Base-by-base conservation (phyloP, 2,329 filamentous ascomycete species). In the Pseudogymnoascus sp. region DNA sequence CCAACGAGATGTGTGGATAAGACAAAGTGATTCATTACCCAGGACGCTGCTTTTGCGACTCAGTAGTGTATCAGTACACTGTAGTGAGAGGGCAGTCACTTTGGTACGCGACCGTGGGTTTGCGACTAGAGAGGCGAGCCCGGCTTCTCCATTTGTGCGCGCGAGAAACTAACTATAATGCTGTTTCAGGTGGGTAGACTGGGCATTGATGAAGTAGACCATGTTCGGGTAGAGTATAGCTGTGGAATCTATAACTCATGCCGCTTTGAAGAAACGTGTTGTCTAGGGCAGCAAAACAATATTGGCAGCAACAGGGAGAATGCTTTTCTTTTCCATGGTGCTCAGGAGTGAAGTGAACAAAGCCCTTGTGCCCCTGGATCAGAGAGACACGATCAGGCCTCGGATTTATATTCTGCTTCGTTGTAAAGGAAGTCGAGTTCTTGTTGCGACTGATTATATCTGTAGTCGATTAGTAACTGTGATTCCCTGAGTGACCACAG, bases 11-110 rank as follows among this genome's bases (percentile, higher is more conserved):
- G 21, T 50, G 44, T 24, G 44, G 24, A 50, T 31, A 31, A 53
- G 47, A 53, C 47, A 53, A 44, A 31, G 47, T 53, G 47, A 53
- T 53, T 53, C 47, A 53, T 53, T 53, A 53, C 47, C 47, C 47
- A 31, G 47, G 26, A 19, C 47, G 47, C 47, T 53, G 47, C 47
- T 53, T 53, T 53, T 53, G 47, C n/a, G 26, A 53, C 47, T 31
- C 47, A 53, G n/a, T 53, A 14, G 44, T 53, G 47, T 33, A 53
- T 53, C 26, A 53, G 47, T 53, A 29, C 44, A 13, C 14, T 7
- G 26, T 6, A 29, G 26, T 29, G 26, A 29, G 26, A 29, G 26
- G 26, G 6, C 42, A 31, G 24, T 53, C 24, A 24, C 14, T 29
- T 16, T 29, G 44, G 44, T 53, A 53, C 44, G 44, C 44, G 24